Conservation (phyloP, 352 stramenopile species). For the Elongisporangium prolatum region DNA sequence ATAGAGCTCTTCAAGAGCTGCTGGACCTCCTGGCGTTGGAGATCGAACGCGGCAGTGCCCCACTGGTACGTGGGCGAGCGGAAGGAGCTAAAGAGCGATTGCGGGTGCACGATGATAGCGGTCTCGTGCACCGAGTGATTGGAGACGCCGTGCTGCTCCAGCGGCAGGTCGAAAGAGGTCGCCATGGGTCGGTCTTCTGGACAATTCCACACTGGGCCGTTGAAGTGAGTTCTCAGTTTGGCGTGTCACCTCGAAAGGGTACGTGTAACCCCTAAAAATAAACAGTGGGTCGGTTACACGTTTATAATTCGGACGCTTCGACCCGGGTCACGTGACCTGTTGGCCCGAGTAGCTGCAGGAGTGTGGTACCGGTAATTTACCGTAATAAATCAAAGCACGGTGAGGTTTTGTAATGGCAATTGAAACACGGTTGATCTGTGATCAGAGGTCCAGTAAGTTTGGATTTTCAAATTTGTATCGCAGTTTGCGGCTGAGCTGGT, state of each 20-base stretch:
- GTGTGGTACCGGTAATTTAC: background rate
- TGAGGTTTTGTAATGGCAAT: background rate
- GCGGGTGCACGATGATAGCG: constrained; percentile 67
- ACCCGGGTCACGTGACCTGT: background rate
- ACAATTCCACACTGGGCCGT: background rate
- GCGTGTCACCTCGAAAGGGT: background rate
- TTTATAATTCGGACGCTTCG: background rate
- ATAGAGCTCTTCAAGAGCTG: constrained; percentile 15
- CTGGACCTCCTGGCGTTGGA: constrained; percentile 30
- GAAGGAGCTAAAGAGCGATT: constrained; percentile 34
- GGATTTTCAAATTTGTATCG: background rate
- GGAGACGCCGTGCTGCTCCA: background rate
- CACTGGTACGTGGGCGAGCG: constrained; percentile 35
- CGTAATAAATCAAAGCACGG: background rate
- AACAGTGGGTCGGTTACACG: background rate
- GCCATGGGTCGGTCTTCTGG: constrained; percentile 4
- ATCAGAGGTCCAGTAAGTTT: background rate
- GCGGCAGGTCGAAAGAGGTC: constrained; percentile 2
- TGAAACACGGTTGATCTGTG: background rate
- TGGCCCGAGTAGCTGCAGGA: background rate
- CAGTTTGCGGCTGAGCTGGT: background rate
- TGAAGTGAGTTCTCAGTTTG: background rate
- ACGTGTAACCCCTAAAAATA: background rate
- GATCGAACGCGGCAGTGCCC: constrained; percentile 21
- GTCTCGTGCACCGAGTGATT: constrained; percentile 5